Conservation (phyloP, 352 stramenopile genomes). For the Phytophthora niederhauseri region DNA sequence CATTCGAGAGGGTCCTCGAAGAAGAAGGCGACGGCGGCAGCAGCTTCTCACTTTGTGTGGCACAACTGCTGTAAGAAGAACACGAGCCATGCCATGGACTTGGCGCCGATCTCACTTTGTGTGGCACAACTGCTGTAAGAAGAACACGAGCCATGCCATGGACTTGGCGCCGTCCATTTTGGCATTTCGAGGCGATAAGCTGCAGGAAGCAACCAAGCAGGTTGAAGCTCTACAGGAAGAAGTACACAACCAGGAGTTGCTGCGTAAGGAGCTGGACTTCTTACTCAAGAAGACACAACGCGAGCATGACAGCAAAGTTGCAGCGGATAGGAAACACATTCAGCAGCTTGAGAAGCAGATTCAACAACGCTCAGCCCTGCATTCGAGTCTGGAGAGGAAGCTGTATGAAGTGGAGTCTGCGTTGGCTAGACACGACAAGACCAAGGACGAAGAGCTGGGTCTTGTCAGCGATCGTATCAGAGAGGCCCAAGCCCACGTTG, state of each 20-base stretch:
- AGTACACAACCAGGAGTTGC: constrained; percentile 61
- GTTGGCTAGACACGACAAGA: constrained; percentile 54
- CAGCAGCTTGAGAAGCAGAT: constrained; percentile 81
- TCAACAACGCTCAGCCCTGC: constrained; percentile 64
- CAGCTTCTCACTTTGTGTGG: constrained; percentile 67
- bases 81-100: constrained; percentile 59
- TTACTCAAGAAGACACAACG: constrained; percentile 76
- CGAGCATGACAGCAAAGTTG: constrained; percentile 71
- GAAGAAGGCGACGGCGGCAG: constrained; percentile 35
- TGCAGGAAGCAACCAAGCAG: constrained; percentile 63
- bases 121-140: constrained; percentile 87
- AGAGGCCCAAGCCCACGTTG: constrained; percentile 32
- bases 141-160: constrained; percentile 64
- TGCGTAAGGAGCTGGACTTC: constrained; percentile 68
- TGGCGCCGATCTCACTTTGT: constrained; percentile 76
- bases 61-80: constrained; percentile 87
- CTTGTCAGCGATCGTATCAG: constrained; percentile 40
- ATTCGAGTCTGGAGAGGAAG: constrained; percentile 70
- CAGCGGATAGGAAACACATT: constrained; percentile 66
- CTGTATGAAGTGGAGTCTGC: constrained; percentile 73
- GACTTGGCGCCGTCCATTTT: constrained; percentile 78
- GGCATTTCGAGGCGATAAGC: constrained; percentile 74
- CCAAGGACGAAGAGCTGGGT: constrained; percentile 54
- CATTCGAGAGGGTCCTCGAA: constrained; percentile 54
- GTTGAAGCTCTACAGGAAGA: constrained; percentile 62